A percentile compares a stretch with the other conserved stretches of the same genome.
These are phyloP conservation scores for Kondoa subrosea DNA, from an alignment of 768 basidiomycete genomes.

Conservation along the genomic window DNA sequence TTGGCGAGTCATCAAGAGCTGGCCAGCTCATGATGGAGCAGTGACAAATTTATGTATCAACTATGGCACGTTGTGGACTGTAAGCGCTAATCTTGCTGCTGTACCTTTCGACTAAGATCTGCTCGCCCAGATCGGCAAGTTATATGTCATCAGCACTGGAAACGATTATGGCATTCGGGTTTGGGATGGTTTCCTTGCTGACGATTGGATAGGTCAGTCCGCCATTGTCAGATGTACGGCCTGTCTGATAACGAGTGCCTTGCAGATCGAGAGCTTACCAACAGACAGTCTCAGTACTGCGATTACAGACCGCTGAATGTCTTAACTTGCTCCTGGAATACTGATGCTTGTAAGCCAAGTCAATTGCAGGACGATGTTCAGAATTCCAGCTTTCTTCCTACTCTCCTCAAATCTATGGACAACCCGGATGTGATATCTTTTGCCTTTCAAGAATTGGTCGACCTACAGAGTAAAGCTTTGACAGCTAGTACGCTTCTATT, in stretches of 20 bases:
- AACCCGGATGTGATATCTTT: constrained; percentile 77
- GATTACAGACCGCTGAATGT: constrained; percentile 58
- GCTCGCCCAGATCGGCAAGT: constrained; percentile 27
- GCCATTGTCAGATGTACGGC: neutral
- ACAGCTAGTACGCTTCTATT: constrained; percentile 46
- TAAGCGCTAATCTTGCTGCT: constrained; percentile 30
- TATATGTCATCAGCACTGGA: constrained; percentile 60
- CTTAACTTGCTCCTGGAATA: constrained; percentile 80
- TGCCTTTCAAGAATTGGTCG: constrained; percentile 90
- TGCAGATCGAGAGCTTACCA: constrained; percentile 56
- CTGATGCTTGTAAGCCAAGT: constrained; percentile 71
- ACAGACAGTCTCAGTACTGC: constrained; percentile 59
- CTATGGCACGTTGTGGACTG: constrained; percentile 53
- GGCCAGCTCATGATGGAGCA: constrained; percentile 56
- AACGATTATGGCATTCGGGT: constrained; percentile 54
- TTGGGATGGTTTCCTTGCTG: constrained; percentile 78
- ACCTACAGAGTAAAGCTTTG: constrained; percentile 81
- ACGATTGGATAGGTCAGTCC: constrained; percentile 68
- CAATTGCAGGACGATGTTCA: constrained; percentile 45
- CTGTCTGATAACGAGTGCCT: neutral
- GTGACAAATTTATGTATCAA: constrained; percentile 57
- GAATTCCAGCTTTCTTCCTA: constrained; percentile 67
- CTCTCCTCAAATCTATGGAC: constrained; percentile 43
- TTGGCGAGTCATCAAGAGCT: constrained; percentile 73
- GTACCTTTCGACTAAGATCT: constrained; percentile 17